These are phyloP conservation scores for Ricinus communis DNA, from an alignment of 345 rosid genomes.

Conservation along the genomic window DNA sequence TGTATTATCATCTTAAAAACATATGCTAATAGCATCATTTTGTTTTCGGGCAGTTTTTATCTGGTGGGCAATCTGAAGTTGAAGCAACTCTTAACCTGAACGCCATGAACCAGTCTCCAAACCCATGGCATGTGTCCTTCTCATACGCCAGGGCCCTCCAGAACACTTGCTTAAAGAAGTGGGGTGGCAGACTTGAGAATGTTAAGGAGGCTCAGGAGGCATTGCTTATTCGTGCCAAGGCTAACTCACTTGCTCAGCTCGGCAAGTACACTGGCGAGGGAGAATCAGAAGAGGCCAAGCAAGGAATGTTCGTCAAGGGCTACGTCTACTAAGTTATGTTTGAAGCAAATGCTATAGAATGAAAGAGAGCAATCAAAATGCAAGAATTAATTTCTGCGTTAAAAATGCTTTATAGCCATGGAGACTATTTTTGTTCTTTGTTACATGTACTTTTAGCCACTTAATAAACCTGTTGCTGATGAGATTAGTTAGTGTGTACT, in stretches of 20 bases:
- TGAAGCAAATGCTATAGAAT: slow-evolving; percentile 11
- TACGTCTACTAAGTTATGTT: slow-evolving; percentile 53
- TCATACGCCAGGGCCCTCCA: slow-evolving; percentile 96
- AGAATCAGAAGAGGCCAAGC: slow-evolving; percentile 91
- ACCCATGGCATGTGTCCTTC: slow-evolving; percentile 98
- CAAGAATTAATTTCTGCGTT: slow-evolving; percentile 21
- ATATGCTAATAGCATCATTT: background rate
- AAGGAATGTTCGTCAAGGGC: slow-evolving; percentile 90
- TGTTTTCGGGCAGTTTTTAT: slow-evolving; percentile 69
- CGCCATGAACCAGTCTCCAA: slow-evolving; percentile 87
- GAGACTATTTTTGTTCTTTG: slow-evolving; percentile 47
- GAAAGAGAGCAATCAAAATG: slow-evolving; percentile 15
- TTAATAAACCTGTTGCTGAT: slow-evolving; percentile 36
- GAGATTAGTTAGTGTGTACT: slow-evolving; percentile 32
- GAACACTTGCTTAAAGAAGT: slow-evolving; percentile 89
- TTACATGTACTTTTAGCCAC: slow-evolving; percentile 36
- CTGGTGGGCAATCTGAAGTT: slow-evolving; percentile 98
- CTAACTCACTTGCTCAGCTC: slow-evolving; percentile 93
- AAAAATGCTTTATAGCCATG: slow-evolving; percentile 31
- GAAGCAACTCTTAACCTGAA: slow-evolving; percentile 96
- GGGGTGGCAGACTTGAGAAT: slow-evolving; percentile 90
- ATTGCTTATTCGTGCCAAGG: slow-evolving; percentile 70
- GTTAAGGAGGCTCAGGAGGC: slow-evolving; percentile 77
- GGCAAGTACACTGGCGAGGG: slow-evolving; percentile 90
- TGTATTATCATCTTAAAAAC: background rate